Percentiles rank a stretch among this genome's conserved stretches.
Conservation (phyloP, 306 rosid species). For the Dryas drummondii region DNA sequence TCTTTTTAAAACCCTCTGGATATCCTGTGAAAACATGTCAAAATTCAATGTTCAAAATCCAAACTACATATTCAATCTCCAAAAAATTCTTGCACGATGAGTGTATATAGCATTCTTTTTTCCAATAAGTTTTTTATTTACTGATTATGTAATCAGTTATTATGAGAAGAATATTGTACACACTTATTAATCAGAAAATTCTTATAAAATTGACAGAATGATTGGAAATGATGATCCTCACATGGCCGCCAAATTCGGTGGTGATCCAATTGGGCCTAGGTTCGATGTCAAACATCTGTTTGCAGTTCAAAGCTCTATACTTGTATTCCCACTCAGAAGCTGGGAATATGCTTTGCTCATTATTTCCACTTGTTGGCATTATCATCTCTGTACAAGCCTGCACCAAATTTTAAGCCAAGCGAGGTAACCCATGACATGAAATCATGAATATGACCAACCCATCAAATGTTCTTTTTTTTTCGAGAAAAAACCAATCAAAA, state of each 20-base stretch:
- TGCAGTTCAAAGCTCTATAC: slow-evolving; percentile 27
- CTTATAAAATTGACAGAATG: background rate
- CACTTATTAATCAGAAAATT: background rate
- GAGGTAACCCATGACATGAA: background rate
- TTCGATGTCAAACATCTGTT: background rate
- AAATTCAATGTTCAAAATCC: background rate
- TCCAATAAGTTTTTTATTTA: too few relatives aligned
- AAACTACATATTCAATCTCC: too few relatives aligned
- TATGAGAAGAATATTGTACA: too few relatives aligned
- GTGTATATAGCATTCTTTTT: background rate
- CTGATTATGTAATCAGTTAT: background rate
- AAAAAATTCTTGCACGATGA: too few relatives aligned
- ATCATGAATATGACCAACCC: background rate
- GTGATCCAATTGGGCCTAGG: slow-evolving; percentile 83
- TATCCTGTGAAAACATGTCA: slow-evolving; percentile 38
- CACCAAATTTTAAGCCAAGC: background rate
- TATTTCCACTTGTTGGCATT: slow-evolving; percentile 54
- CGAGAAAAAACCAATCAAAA: too few relatives aligned
- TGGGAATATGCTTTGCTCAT: slow-evolving; percentile 60
- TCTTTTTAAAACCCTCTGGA: slow-evolving; percentile 56
- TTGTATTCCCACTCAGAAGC: slow-evolving; percentile 41
- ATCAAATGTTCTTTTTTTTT: background rate
- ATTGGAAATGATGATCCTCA: slow-evolving; percentile 14
- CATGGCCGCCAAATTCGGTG: slow-evolving; percentile 73
- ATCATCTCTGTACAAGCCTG: slow-evolving; percentile 86